Evolutionary conservation across 202 grass and related monocot genomes (phyloP), one percentile per base, ranked within the genome.

Genomic region (Brachypodium distachyon): DNA sequence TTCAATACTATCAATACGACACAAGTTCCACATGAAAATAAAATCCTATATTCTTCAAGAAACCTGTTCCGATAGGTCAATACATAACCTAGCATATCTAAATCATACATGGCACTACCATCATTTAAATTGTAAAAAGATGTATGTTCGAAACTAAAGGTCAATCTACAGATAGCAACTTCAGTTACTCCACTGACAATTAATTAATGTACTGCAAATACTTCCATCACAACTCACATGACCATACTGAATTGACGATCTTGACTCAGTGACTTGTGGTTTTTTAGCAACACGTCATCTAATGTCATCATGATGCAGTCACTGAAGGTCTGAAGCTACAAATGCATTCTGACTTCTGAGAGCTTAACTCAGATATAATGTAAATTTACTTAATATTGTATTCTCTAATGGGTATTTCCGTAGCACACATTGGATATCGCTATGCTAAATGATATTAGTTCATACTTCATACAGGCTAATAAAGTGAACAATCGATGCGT

Each of bases 291-390:
- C 5, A 65, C 3, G 14, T 39, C 19, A 61, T 52, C 32, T 28
- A 14, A 22, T 40, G 27, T 38, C 43, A n/a, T 19, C 10, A 34
- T 47, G 37, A 64, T 78, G 37, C 66, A 76, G 44, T 34, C 37
- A 51, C 12, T 19, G 29, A 39, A 82, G 37, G 4, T 81, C 12
- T 19, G 29, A 39, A 82, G 37, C 6, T 81, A 17, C 25, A 26
- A 67, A 80, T 60, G 73, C 14, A 67, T 54, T 83, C 23, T 33
- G 6, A 65, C 27, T 53, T 58, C 53, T 61, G 40, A 82, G 52
- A 49, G 39, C 38, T 53, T 37, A 53, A 41, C 18, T 52, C 22
- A 12, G 21, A 83, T 42, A 70, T 12, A 26, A 42, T 60, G 28
- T 58, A 46, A 11, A 44, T 5, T 43, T 55, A 5, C 8, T 26